Evolutionary conservation across 768 basidiomycete genomes (phyloP).

Genomic region (Suillus fuscotomentosus): DNA sequence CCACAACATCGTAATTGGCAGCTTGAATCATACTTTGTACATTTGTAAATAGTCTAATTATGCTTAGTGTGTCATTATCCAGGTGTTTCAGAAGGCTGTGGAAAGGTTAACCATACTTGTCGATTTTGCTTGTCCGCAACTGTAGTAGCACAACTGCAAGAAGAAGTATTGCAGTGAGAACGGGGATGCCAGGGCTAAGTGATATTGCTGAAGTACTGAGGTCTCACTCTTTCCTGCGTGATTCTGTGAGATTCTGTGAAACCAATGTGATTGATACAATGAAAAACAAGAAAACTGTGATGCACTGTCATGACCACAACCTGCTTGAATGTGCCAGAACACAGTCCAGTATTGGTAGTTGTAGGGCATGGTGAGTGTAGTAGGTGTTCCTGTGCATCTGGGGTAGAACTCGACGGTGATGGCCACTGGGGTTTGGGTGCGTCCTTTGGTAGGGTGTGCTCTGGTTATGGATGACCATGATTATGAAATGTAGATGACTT

Average conservation of each 20-base stretch:
- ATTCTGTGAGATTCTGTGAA: too few relatives aligned
- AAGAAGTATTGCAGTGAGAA: too few relatives aligned
- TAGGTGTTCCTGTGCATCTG: constrained; percentile 32
- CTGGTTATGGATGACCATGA: constrained; percentile 36
- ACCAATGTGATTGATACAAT: too few relatives aligned
- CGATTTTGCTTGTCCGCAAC: background rate
- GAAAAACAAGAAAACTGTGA: too few relatives aligned
- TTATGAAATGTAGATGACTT: constrained; percentile 15
- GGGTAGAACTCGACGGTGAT: constrained; percentile 11
- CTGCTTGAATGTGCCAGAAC: too few relatives aligned
- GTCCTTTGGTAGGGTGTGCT: constrained; percentile 69
- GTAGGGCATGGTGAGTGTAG: constrained; percentile 38
- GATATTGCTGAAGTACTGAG: too few relatives aligned
- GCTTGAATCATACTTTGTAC: background rate
- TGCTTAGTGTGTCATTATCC: background rate
- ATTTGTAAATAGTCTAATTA: background rate
- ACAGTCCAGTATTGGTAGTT: background rate
- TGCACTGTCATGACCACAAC: too few relatives aligned
- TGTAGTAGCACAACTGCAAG: background rate
- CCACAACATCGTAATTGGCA: background rate
- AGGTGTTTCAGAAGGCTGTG: background rate
- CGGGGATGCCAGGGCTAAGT: too few relatives aligned
- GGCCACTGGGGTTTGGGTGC: constrained; percentile 18
- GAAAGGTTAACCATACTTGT: background rate
- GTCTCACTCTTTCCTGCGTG: too few relatives aligned